Evolutionary conservation across 2,329 filamentous ascomycete genomes (phyloP), one percentile per base, ranked within the genome.

Genomic region (Didymella segeticola): DNA sequence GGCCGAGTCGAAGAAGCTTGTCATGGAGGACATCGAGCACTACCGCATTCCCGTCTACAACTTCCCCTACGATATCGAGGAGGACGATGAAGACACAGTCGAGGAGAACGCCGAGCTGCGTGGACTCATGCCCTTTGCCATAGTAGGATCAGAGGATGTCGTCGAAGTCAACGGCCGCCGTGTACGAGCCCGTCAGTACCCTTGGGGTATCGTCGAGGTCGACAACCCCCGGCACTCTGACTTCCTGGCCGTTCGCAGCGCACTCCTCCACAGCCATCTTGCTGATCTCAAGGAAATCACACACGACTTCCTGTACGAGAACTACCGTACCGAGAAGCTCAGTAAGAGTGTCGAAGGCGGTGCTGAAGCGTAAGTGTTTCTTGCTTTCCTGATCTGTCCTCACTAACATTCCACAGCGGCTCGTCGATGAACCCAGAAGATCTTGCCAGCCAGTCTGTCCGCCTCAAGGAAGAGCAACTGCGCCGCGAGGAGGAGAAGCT

Each of bases 21-120:
- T 99, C 73, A 99, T 99, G 95, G 95, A 99, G 83, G 95, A 99
- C 76, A 99, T 99, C 68, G 95, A 99, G 81, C 95, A 99, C 80
- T 99, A 99, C 83, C 90, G 95, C 75, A 99, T 99, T 68, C 95
- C 95, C 39, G 93, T 99, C 63, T 99, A 99, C 86, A 99, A 99
- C 86, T 99, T 99, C 84, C 95, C 95, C 43, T 99, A 99, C 82
- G 95, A 99, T 69, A 96, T 99, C 58, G 95, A 99, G 79, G 95
- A 99, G 82, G 95, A 99, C 69, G 95, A 99, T 66, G 95, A 99
- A 81, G 95, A 99, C 73, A 99, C 95, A 1, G 93, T 99, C 17
- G 95, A 99, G 80, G 95, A 99, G 82, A 99, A 99, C 70, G 95
- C 95, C 53, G 95, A 99, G 81, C 87, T 99, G 56, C 87, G 95